Evolutionary conservation across 2,329 filamentous ascomycete genomes (phyloP).

Genomic region (Fusarium humuli): DNA sequence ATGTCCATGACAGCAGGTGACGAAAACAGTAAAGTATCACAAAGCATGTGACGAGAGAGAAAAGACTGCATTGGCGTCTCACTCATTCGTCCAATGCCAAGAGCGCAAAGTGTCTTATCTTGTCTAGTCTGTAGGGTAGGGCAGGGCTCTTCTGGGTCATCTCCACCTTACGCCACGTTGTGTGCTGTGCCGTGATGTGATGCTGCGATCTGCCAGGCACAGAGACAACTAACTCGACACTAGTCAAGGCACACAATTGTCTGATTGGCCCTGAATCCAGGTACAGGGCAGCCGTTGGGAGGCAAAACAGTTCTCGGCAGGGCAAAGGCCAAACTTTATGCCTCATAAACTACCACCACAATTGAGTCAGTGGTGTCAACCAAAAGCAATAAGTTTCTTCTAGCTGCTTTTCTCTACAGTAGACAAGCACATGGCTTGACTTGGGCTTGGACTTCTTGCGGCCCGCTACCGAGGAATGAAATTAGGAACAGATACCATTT

Average conservation of each 20-base stretch:
- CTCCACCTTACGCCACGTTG: slow-evolving; percentile 38
- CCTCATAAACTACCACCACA: slow-evolving; percentile 12
- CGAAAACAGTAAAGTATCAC: slow-evolving; percentile 7
- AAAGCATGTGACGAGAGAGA: background rate
- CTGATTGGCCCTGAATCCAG: slow-evolving; percentile 27
- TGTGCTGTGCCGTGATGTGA: slow-evolving; percentile 7
- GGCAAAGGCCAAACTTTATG: slow-evolving; percentile 25
- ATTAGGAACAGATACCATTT: background rate
- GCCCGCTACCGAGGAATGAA: slow-evolving; percentile 21
- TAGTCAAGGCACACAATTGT: slow-evolving; percentile 26
- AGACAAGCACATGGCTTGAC: slow-evolving; percentile 10
- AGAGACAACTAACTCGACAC: background rate
- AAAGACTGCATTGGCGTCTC: slow-evolving; percentile 12
- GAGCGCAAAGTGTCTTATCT: background rate
- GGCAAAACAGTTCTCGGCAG: slow-evolving; percentile 1
- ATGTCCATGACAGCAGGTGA: slow-evolving; percentile 7
- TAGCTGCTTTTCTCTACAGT: background rate
- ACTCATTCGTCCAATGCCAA: slow-evolving; percentile 8
- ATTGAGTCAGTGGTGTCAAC: slow-evolving; percentile 4
- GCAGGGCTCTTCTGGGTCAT: slow-evolving; percentile 3
- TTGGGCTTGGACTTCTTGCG: background rate
- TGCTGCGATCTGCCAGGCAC: slow-evolving; percentile 35
- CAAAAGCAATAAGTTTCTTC: slow-evolving; percentile 12
- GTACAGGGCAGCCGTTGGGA: slow-evolving; percentile 29
- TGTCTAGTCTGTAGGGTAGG: slow-evolving; percentile 25